A percentile compares a stretch with the other conserved stretches of the same genome.
Conservation (phyloP, 1,284 basidiomycete genomes). For the Chalciporus sp. region DNA sequence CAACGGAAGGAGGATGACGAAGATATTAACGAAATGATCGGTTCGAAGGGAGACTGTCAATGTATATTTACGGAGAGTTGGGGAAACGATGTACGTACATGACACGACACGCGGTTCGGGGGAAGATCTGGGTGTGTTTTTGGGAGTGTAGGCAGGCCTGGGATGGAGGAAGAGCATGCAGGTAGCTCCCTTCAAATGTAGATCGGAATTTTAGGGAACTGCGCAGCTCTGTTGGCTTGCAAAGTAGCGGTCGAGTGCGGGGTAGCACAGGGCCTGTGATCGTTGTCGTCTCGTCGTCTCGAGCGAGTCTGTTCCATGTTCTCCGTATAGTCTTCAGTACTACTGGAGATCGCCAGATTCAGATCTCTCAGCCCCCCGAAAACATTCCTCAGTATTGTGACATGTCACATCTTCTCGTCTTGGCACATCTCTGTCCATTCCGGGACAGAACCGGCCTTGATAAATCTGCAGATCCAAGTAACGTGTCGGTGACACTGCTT, state of each 20-base stretch:
- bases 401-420: slow-evolving; percentile 18
- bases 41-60: slow-evolving; percentile 27
- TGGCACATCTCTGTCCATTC: slow-evolving; percentile 14
- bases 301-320: no score
- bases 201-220: no score
- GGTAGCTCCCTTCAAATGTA: no score
- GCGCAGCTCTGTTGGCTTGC: slow-evolving; percentile 6
- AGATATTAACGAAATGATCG: slow-evolving; percentile 28
- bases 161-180: no score
- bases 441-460: slow-evolving; percentile 5
- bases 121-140: slow-evolving; percentile 5
- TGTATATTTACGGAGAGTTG: slow-evolving; percentile 32
- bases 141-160: not conserved
- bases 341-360: slow-evolving; percentile 6
- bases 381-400: slow-evolving; percentile 23
- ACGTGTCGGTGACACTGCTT: slow-evolving; percentile 30
- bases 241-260: slow-evolving; percentile 4
- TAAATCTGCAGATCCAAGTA: slow-evolving; percentile 37
- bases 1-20: slow-evolving; percentile 20
- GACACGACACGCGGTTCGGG: slow-evolving; percentile 19
- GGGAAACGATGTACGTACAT: slow-evolving; percentile 28
- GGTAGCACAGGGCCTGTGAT: not conserved
- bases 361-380: slow-evolving; percentile 18
- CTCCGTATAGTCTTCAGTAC: no score
- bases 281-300: not conserved